Evolutionary conservation across 2,329 filamentous ascomycete species (phyloP), one percentile per base, ranked within the genome.

Genomic region (Atkinsonella texensis): DNA sequence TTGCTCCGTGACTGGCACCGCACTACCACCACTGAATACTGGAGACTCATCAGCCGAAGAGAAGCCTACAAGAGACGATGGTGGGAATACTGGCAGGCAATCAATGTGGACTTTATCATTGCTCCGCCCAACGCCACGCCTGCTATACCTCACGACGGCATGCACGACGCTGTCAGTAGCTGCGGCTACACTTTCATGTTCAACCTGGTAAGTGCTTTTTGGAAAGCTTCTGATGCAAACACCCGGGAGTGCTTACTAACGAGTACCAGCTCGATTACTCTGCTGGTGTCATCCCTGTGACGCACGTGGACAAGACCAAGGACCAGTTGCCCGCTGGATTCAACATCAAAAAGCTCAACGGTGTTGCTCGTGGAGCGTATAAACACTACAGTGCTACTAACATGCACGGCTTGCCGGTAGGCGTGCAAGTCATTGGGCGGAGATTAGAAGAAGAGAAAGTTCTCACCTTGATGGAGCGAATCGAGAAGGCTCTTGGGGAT

Each of bases 161-260:
- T 95, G 89, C 80, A 81, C 58, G 83, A 91, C 59, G 88, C 88
- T 2, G 82, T 93, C 44, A 86, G 85, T 55, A 88, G 84, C 58
- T 96, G 90, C 61, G 89, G 89, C 1, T 96, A 97, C 63, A 96
- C 90, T 0, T 95, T 96, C 64, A 69, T 95, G 52, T 97, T 93
- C 72, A 96, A 96, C 60, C 58, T 96, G 61, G 84, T 87, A 70
- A 68, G 48, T 20, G 38, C 28, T 39, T n/a, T 35, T 11, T 11
- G 17, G 20, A 33, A 33, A 6, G 15, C 45, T 32, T 32, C 12
- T 31, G 23, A n/a, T 20, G 28, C 28, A 28, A 5, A 32, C 7
- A 45, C 4, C 18, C 31, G 17, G 9, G 20, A 20, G 38, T 10
- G 39, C 20, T 6, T 9, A 12, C 39, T 13, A 50, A 17, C 11